Percentiles rank a stretch among this genome's conserved stretches.
These are phyloP conservation scores for Sechiopsis laciniata DNA, from an alignment of 306 rosid species.

Conservation along the genomic window DNA sequence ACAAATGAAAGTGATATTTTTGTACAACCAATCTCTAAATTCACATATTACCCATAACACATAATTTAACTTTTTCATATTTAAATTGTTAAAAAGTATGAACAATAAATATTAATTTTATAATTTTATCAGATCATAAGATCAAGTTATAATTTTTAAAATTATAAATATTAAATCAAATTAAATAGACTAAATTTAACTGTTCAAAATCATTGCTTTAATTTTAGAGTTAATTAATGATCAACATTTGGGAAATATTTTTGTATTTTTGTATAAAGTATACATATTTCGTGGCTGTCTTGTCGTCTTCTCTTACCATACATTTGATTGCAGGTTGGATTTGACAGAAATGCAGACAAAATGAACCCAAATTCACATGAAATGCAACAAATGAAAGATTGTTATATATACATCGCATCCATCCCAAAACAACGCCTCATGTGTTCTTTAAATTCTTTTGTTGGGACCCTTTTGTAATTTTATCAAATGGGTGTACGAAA, in stretches of 20 bases:
- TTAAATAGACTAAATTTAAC: too few relatives aligned
- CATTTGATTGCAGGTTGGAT: not conserved
- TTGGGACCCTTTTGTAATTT: not conserved
- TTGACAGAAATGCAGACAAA: slow-evolving; percentile 49
- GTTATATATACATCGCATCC: slow-evolving; percentile 48
- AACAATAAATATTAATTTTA: too few relatives aligned
- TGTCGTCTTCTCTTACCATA: too few relatives aligned
- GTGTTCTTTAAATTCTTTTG: not conserved
- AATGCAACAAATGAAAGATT: slow-evolving; percentile 29
- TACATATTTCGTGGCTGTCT: not conserved
- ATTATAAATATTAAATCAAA: too few relatives aligned
- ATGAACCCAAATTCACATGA: slow-evolving; percentile 82
- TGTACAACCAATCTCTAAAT: too few relatives aligned
- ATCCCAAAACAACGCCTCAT: not conserved
- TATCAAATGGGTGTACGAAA: not conserved
- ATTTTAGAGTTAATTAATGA: not conserved
- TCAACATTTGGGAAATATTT: not conserved
- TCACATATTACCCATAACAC: too few relatives aligned
- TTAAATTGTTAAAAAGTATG: too few relatives aligned
- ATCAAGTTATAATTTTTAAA: too few relatives aligned
- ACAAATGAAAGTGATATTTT: too few relatives aligned
- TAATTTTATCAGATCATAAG: too few relatives aligned
- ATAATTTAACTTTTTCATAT: too few relatives aligned
- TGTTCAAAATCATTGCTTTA: not conserved
- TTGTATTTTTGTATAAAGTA: not conserved